These are phyloP conservation scores for Magnolia changhungtana DNA, from an alignment of 164 flowering plant genomes.

Conservation along the genomic window DNA sequence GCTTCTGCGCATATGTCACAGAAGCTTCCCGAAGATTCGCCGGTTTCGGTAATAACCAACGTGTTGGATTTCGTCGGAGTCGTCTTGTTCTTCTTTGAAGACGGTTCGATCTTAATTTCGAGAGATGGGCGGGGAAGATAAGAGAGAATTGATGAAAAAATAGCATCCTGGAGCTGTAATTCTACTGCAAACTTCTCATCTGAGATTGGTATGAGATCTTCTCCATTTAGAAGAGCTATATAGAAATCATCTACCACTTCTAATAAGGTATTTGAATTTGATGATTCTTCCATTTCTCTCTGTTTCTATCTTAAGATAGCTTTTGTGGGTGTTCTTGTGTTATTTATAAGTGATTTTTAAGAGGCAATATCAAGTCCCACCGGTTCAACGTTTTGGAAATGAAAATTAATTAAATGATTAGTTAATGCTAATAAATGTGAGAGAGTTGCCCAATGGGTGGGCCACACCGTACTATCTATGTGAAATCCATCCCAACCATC, in stretches of 20 bases:
- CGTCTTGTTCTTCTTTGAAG: not conserved
- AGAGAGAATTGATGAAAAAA: conserved; percentile 19
- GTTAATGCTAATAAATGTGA: too few species aligned
- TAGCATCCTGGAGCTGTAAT: conserved; percentile 34
- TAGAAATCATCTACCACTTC: conserved; percentile 4
- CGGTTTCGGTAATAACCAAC: not conserved
- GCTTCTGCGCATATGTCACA: conserved; percentile 27
- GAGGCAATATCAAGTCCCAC: too few species aligned
- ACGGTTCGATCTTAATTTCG: not conserved
- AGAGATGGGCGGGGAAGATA: not conserved
- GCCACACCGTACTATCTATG: too few species aligned
- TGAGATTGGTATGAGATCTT: conserved; percentile 24
- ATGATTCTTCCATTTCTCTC: conserved; percentile 1
- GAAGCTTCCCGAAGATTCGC: conserved; percentile 6
- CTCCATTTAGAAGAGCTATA: not conserved
- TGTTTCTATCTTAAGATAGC: too few species aligned
- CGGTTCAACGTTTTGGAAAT: too few species aligned
- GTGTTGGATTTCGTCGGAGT: not conserved
- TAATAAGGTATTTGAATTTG: not conserved
- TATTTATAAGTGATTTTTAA: too few species aligned
- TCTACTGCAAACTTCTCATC: conserved; percentile 41
- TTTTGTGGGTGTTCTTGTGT: too few species aligned
- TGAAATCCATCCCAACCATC: too few species aligned
- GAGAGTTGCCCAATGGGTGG: too few species aligned
- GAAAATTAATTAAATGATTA: too few species aligned